Base-by-base conservation (phyloP, 2,329 filamentous ascomycete species). In the Penicillium oxalicum region DNA sequence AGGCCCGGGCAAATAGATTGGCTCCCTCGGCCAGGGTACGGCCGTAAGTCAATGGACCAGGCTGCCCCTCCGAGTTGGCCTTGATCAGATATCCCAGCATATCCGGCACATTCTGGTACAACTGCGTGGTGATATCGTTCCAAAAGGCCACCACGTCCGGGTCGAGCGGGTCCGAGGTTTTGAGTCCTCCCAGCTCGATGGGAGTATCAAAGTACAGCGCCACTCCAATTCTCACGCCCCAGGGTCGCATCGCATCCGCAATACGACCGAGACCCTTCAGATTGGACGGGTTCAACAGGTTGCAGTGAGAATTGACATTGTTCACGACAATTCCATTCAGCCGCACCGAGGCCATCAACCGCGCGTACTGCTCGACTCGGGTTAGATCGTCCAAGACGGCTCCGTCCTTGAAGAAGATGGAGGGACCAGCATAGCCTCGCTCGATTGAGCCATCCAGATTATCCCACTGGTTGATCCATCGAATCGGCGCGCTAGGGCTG, bases 401-500 rank as follows among this genome's bases (percentile, higher is more conserved):
- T 42, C 79, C 81, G 45, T 81, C 68, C 40, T 72, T 67, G 66
- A 87, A 88, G 68, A 87, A 88, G 47, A 87, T 84, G 0, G 83
- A 87, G 0, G 74, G 68, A 0, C 85, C 84, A 3, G 75, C 84
- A 56, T 84, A 88, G 13, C 84, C 84, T 45, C 84, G 73, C 62
- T 87, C 84, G 39, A 88, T 81, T 36, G 75, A 81, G 9, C 83
- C 69, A 49, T 84, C 77, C 62, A 87, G 70, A 55, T 88, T 87
- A 61, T 88, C 83, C 84, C 84, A 88, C 55, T 88, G 78, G 59
- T 88, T 87, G 0, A 81, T 77, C 84, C 84, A 87, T 54, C 84
- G 76, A 37, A 88, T 77, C 0, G 78, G 78, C 0, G 78, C 80
- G 48, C 76, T 73, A 0, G 83, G 82, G 53, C 78, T 84, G 7